A percentile compares a stretch with the other conserved stretches of the same genome.
Evolutionary conservation across 139 green algal species (phyloP).

Genomic region (Ulvella scutata): DNA sequence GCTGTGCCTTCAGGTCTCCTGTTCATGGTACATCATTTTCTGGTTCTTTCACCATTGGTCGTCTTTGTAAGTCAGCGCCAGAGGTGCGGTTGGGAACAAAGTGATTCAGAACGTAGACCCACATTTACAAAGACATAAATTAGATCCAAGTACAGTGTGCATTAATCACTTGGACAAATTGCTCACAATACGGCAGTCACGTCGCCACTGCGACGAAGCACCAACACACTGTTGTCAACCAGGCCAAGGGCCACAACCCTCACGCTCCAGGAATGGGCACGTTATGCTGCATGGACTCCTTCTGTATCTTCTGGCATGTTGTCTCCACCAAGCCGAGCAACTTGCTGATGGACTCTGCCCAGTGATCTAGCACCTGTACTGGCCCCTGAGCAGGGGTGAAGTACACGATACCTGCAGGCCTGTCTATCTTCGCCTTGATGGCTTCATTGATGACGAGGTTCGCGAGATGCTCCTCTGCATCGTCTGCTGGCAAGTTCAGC

Average conservation of each 20-base stretch:
- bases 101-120: no score
- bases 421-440: slow-evolving; percentile 80
- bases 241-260: neutral
- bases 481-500: slow-evolving; percentile 52
- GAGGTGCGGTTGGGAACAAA: no score
- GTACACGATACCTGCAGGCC: slow-evolving; percentile 67
- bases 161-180: no score
- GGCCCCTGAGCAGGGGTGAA: slow-evolving; percentile 42
- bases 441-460: slow-evolving; percentile 74
- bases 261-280: slow-evolving; percentile 29
- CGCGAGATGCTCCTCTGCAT: slow-evolving; percentile 81
- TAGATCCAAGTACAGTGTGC: no score
- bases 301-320: slow-evolving; percentile 80
- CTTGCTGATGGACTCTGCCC: slow-evolving; percentile 60
- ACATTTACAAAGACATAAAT: no score
- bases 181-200: no score
- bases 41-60: no score
- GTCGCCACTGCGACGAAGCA: no score
- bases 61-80: no score
- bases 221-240: no score
- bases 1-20: no score
- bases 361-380: slow-evolving; percentile 61
- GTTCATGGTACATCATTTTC: no score
- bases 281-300: slow-evolving; percentile 82
- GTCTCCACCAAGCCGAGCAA: slow-evolving; percentile 82